A percentile compares a stretch with the other conserved stretches of the same genome.
Conservation (phyloP, 2,329 filamentous ascomycete species). For the Neonectria magnoliae region DNA sequence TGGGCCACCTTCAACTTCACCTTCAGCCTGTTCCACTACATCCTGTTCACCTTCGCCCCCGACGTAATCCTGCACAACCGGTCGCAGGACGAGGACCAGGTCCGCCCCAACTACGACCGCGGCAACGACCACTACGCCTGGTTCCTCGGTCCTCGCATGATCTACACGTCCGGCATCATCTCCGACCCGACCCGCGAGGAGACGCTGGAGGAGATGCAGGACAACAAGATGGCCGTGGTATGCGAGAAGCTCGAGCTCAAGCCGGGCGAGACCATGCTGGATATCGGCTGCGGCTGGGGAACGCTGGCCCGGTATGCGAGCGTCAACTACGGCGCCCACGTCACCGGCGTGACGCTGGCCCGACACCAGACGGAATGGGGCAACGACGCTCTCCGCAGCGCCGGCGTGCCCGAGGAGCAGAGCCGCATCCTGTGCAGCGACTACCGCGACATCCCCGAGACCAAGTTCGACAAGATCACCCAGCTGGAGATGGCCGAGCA, state of each 20-base stretch:
- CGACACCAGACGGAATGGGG: conserved; percentile 96
- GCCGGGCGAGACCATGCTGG: conserved; percentile 81
- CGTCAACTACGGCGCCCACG: conserved; percentile 84
- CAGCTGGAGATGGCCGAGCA: conserved; percentile 98
- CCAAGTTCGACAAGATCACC: conserved; percentile 93
- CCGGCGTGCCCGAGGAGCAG: conserved; percentile 82
- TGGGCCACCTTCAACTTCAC: conserved; percentile 95
- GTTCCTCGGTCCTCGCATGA: conserved; percentile 97
- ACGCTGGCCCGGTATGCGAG: conserved; percentile 91
- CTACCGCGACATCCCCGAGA: conserved; percentile 88
- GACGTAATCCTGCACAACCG: conserved; percentile 90
- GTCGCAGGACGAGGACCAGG: conserved; percentile 94
- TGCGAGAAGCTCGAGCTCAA: conserved; percentile 92
- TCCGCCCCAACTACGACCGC: conserved; percentile 93
- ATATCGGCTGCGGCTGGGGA: conserved; percentile 96
- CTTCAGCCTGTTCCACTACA: conserved; percentile 80
- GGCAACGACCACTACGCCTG: conserved; percentile 97
- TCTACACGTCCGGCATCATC: conserved; percentile 94
- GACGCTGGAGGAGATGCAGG: conserved; percentile 91
- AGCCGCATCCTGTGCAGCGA: conserved; percentile 91
- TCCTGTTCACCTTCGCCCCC: conserved; percentile 83
- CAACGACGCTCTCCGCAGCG: conserved; percentile 82
- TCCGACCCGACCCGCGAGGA: conserved; percentile 86
- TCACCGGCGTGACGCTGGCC: conserved; percentile 89
- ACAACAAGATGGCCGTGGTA: conserved; percentile 93